Evolutionary conservation across 164 flowering plant genomes (phyloP).

Genomic region (Vitis vinifera): ASM3070453v1 NC_081806.1:8968501-8969000

Average conservation of each 20-base stretch:
- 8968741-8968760: constrained; percentile 7
- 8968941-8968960: too few relatives aligned
- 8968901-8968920: neutral
- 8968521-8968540: constrained; percentile 33
- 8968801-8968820: constrained; percentile 35
- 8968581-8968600: constrained; percentile 28
- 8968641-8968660: constrained; percentile 27
- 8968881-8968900: too few relatives aligned
- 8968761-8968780: neutral
- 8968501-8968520: constrained; percentile 18
- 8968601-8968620: constrained; percentile 2
- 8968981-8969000: too few relatives aligned
- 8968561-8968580: constrained; percentile 18
- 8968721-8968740: constrained; percentile 2
- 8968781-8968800: constrained; percentile 12
- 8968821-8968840: neutral
- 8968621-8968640: constrained; percentile 4
- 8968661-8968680: constrained; percentile 11
- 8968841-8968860: too few relatives aligned
- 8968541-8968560: constrained; percentile 30
- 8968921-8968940: neutral
- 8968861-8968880: too few relatives aligned
- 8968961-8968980: too few relatives aligned
- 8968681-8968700: constrained; percentile 11
- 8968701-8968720: constrained; percentile 13